Base-by-base conservation (phyloP, 768 basidiomycete species). In the Termitomyces sp. region DNA sequence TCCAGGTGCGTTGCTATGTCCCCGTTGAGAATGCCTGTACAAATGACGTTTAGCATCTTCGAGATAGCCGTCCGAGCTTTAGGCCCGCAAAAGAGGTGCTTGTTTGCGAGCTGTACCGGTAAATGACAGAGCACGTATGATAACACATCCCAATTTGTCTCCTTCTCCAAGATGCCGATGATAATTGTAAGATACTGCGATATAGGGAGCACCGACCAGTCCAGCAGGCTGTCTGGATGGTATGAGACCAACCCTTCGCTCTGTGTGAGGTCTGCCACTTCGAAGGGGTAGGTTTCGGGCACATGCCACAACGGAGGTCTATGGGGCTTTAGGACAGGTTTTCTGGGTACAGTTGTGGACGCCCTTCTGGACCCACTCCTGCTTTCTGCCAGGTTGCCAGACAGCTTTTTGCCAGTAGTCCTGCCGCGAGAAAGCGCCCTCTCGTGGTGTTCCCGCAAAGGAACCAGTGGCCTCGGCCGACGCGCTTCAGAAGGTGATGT, bases 51-150 rank as follows among this genome's bases (percentile, higher is more conserved):
- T 36, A 93, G 71, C 32, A 98, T 70, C 45, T 73, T 76, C 5
- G 82, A 74, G 20, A 95, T 79, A 10, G 81, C 79, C 13, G 66
- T 70, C n/a, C 85, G 76, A 27, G 89, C 85, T 48, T 84, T 83
- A 0, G 91, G 91, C 1, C 97, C 97, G 65, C 95, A 97, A 69
- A 97, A 95, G 50, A 98, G 78, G 63, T 98, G 94, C 68, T 98
- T 98, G 79, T 98, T 98, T 54, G 90, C 77, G 10, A 98, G 79
- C 66, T 98, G 94, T 9, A 85, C 78, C 1, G 97, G 95, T 0
- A 99, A 78, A 71, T 96, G 90, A 64, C 90, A 93, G 5, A 99
- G 77, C 5, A 94, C 76, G 64, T 97, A 98, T 2, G 94, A 93
- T 11, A 97, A 77, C 38, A 98, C 76, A 55, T 98, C 97, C 95